A percentile compares a stretch with the other conserved stretches of the same genome.
phyloP scores from a whole-genome alignment of 345 rosid species.

The Populus alba region DNA sequence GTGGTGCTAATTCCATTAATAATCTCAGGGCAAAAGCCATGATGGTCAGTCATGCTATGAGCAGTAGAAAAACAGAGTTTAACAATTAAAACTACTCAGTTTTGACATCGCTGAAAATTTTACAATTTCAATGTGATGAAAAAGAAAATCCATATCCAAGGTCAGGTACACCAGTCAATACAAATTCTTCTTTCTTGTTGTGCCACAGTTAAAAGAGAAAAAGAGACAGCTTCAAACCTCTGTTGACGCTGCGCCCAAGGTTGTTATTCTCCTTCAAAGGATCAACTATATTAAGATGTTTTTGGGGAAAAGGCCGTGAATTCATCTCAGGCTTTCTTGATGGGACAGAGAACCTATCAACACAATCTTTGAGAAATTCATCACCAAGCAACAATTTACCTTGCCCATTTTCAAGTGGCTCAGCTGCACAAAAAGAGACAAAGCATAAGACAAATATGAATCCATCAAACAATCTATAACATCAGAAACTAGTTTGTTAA shows the following conservation, averaged over 20 bases:
- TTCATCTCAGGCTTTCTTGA: conserved; percentile 33
- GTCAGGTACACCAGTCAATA: neutral
- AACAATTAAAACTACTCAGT: neutral
- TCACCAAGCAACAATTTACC: conserved; percentile 48
- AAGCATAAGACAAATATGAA: neutral
- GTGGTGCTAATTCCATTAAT: neutral
- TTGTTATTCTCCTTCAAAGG: conserved; percentile 79
- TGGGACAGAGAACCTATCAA: conserved; percentile 45
- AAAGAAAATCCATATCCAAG: neutral
- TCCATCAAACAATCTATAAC: conserved; percentile 1
- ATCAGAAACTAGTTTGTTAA: neutral
- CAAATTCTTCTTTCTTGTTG: neutral
- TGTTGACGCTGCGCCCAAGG: conserved; percentile 83
- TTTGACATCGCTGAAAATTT: neutral
- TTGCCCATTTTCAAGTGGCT: conserved; percentile 34
- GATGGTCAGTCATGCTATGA: no score
- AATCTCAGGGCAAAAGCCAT: neutral
- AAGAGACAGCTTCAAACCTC: conserved; percentile 46
- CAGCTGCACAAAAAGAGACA: conserved; percentile 28
- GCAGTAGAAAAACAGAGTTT: neutral
- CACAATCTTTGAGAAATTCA: conserved; percentile 54
- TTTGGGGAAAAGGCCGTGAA: conserved; percentile 47
- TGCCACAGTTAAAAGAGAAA: neutral
- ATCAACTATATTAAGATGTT: conserved; percentile 76
- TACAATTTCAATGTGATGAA: neutral